A percentile compares a stretch with the other conserved stretches of the same genome.
These are phyloP conservation scores for Manihot esculenta DNA, from an alignment of 441 rosid genomes.

Conservation along the genomic window DNA sequence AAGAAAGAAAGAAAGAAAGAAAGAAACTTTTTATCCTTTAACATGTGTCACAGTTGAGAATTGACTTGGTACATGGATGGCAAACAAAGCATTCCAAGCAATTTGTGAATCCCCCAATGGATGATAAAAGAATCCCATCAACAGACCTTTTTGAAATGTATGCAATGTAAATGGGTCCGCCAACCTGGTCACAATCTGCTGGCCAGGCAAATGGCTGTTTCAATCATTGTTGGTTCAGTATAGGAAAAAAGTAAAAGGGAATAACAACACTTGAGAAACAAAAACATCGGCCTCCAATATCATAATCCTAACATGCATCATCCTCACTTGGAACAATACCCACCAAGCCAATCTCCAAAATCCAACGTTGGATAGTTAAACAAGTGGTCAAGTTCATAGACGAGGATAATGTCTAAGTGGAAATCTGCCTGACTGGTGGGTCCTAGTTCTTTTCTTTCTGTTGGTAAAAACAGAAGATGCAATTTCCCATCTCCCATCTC, in stretches of 20 bases:
- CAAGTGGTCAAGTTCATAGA: constrained; percentile 20
- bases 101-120: not conserved
- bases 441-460: not conserved
- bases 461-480: not conserved
- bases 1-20: no score
- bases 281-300: not conserved
- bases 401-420: constrained; percentile 21
- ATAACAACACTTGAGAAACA: not conserved
- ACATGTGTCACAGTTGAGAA: constrained; percentile 29
- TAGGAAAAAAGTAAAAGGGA: not conserved
- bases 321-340: constrained; percentile 5
- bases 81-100: constrained; percentile 23
- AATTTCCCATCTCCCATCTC: not conserved
- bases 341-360: not conserved
- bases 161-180: constrained; percentile 28
- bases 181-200: constrained; percentile 29
- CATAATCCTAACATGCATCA: not conserved
- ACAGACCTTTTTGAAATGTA: not conserved
- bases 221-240: constrained; percentile 27
- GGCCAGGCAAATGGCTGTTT: constrained; percentile 29
- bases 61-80: constrained; percentile 23
- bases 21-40: not conserved
- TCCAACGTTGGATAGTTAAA: not conserved
- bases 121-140: constrained; percentile 8
- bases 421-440: constrained; percentile 14